Evolutionary conservation across 192 early-diverging fungal species (phyloP), one percentile per base, ranked within the genome.

Genomic region (Piromyces finnis): DNA sequence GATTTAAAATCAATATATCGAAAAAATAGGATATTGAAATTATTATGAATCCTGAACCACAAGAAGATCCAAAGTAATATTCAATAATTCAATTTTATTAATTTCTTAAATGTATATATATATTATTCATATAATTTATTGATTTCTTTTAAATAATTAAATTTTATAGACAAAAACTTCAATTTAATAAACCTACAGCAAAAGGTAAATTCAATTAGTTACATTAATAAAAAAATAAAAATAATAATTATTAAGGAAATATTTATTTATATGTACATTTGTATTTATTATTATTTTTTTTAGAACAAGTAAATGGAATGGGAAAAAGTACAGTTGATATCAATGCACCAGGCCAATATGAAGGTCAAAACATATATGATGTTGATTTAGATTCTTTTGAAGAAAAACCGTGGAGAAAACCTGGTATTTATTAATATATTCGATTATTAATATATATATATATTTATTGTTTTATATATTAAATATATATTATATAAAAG

Each of bases 321-420:
- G 18, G 41, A 9, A 85, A 85, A 22, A 51, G 82, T 87, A 39
- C 91, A 14, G 84, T 91, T 3, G 87, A 94, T 81, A 82, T 96
- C 2, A 90, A 95, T 68, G 89, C 87, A 17, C 88, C 93, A n/a
- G 94, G 93, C 18, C 81, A 90, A 59, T 89, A 90, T 59, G 92
- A 99, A 77, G 94, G 93, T 7, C 88, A 93, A 79, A 92, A 92
- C 78, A 88, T 98, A 78, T 94, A 88, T 83, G 95, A 96, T 78
- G 92, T 95, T 16, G 96, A 98, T 85, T 82, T 98, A 81, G 98
- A 98, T 81, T 84, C 90, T 30, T 88, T 94, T 14, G 96, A 98
- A 41, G 98, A 99, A 80, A 99, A 99, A 83, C 95, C 96, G 77
- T 99, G 98, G 97, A 86, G 95, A 79, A 94, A 91, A 30, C 94